Base-by-base conservation (phyloP, 768 basidiomycete genomes). In the Leucogyrophana mollusca region DNA sequence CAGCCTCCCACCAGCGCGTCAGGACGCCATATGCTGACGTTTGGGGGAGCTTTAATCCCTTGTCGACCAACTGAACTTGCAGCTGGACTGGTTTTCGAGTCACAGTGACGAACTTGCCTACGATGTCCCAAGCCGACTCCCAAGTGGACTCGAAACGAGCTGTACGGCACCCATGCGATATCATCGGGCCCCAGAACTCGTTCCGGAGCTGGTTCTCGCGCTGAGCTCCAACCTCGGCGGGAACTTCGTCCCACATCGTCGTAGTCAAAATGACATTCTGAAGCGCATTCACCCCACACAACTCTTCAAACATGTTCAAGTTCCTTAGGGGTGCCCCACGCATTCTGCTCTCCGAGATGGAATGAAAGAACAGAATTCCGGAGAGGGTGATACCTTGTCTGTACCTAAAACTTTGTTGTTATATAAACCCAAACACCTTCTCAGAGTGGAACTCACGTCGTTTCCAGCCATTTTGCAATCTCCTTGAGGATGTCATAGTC, bases 301-400 rank as follows among this genome's bases (percentile, higher is more conserved):
- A 16, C 33, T 54, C 39, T 33, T 27, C 40, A 39, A 73, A 70
- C 53, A 68, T 56, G 4, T 54, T 55, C 14, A 71, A 58, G 45
- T 71, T 68, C 34, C 54, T 67, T 21, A 60, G 40, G 0, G 67
- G 56, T 1, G 64, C 54, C n/a, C 65, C 72, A 0, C 56, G 57
- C 61, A 73, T 62, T 1, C 69, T 60, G 40, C 65, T 65, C 34
- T 72, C 69, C 6, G 67, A 58, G 32, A 73, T 73, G 14, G 66
- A 62, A 46, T 73, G 72, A 10, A 73, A 46, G 46, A 72, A 73
- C n/a, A 73, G 14, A 23, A 73, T 61, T 1, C 62, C 69, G 8
- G 64, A 52, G 1, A 73, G 59, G 34, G 55, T 60, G 30, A 57
- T 48, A 0, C 49, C 47, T 8, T 49, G 39, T 44, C 56, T 49